phyloP scores from a whole-genome alignment of 2,329 filamentous ascomycete genomes.

The Colletotrichum karsti region DNA sequence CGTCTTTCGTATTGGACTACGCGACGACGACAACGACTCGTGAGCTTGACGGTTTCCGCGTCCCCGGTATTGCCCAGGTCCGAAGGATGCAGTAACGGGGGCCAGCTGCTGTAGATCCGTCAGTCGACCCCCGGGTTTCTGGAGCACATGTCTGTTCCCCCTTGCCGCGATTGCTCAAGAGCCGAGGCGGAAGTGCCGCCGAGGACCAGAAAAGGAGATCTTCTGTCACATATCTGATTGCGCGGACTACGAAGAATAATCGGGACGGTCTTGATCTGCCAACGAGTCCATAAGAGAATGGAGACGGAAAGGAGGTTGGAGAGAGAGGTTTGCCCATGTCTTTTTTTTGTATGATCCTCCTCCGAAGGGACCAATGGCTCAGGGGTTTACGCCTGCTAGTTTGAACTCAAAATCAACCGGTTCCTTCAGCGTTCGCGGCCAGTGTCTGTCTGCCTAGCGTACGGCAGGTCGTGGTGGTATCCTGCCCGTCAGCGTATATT shows the following conservation, averaged over 20 bases:
- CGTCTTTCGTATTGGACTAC: background rate
- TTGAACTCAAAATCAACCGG: conserved; percentile 15
- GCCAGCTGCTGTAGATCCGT: background rate
- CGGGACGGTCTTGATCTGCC: background rate
- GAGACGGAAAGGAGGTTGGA: background rate
- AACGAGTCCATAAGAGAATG: background rate
- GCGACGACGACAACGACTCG: background rate
- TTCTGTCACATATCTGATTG: background rate
- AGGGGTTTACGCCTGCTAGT: background rate
- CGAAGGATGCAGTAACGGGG: background rate
- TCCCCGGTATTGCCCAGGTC: background rate
- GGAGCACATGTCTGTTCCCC: background rate
- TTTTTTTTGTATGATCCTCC: background rate
- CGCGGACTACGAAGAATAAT: background rate
- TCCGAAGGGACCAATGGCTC: background rate
- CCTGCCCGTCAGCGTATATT: background rate
- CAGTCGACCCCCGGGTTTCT: background rate
- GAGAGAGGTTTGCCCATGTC: background rate
- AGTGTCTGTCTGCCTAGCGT: background rate
- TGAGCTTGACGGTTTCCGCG: background rate
- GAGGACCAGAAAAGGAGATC: background rate
- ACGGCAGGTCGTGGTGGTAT: background rate
- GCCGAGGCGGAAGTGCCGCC: background rate
- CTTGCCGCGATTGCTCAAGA: background rate
- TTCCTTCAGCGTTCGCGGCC: background rate